phyloP scores from a whole-genome alignment of 148 eudicot species.

The Rhododendron molle region DNA sequence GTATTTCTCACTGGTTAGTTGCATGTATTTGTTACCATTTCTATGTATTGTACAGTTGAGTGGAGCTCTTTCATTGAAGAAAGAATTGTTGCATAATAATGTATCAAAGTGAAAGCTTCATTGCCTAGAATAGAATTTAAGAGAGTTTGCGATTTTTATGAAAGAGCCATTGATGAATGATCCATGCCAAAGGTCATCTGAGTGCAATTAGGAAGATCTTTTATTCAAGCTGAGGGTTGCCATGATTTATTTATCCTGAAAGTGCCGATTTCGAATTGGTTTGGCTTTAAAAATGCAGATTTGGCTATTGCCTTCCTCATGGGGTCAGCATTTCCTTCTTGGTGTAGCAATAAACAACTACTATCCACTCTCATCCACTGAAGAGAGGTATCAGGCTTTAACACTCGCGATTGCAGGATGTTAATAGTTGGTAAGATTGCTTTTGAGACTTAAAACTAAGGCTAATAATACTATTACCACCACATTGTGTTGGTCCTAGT shows the following conservation, averaged over 20 bases:
- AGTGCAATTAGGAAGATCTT: conserved; percentile 54
- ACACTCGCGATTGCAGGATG: conserved; percentile 85
- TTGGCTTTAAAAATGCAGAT: conserved; percentile 99
- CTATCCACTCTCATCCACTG: conserved; percentile 68
- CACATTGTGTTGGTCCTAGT: conserved; percentile 37
- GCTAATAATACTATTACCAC: conserved; percentile 46
- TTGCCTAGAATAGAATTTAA: conserved; percentile 24
- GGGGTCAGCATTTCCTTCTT: conserved; percentile 89
- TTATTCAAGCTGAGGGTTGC: conserved; percentile 58
- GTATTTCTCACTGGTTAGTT: background rate
- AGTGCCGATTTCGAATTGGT: conserved; percentile 92
- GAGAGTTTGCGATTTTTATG: conserved; percentile 41
- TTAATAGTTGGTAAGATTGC: conserved; percentile 97
- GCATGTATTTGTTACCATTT: conserved; percentile 18
- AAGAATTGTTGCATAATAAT: conserved; percentile 8
- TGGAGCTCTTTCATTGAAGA: conserved; percentile 13
- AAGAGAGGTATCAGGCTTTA: conserved; percentile 92
- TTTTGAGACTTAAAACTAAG: conserved; percentile 69
- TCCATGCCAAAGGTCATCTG: conserved; percentile 46
- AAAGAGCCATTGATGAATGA: conserved; percentile 33
- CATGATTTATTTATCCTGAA: conserved; percentile 71
- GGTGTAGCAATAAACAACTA: conserved; percentile 91
- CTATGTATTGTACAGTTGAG: conserved; percentile 14
- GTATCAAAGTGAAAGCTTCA: conserved; percentile 21
- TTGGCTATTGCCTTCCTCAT: conserved; percentile 69